Conservation (phyloP, 2,329 filamentous ascomycete species). For the Fonsecaea pedrosoi region DNA sequence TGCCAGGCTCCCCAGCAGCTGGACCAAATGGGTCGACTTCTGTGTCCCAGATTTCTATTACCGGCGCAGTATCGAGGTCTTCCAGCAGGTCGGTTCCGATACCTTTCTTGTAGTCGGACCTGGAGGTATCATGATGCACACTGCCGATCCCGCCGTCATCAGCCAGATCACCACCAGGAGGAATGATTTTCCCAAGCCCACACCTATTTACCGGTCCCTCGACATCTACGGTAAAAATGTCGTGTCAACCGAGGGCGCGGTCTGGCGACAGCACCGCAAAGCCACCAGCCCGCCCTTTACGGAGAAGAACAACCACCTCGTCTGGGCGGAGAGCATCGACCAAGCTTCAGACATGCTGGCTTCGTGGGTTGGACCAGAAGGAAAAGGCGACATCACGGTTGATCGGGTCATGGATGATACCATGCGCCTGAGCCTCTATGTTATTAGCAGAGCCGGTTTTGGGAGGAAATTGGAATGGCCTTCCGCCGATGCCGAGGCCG, state of each 20-base stretch:
- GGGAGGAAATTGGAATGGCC: slow-evolving; percentile 65
- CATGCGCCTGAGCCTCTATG: slow-evolving; percentile 66
- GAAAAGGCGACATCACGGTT: slow-evolving; percentile 57
- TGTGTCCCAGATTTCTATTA: slow-evolving; percentile 40
- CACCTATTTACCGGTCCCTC: slow-evolving; percentile 64
- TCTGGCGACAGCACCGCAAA: slow-evolving; percentile 77
- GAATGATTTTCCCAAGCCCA: slow-evolving; percentile 74
- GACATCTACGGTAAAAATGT: slow-evolving; percentile 75
- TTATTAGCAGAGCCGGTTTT: slow-evolving; percentile 75
- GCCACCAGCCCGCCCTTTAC: slow-evolving; percentile 75
- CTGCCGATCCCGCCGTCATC: slow-evolving; percentile 69
- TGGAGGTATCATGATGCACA: slow-evolving; percentile 59
- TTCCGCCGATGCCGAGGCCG: slow-evolving; percentile 57
- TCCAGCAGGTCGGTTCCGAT: slow-evolving; percentile 64
- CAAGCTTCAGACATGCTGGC: slow-evolving; percentile 69
- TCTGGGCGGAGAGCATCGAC: slow-evolving; percentile 67
- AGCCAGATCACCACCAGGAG: slow-evolving; percentile 69
- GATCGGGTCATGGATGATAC: slow-evolving; percentile 67
- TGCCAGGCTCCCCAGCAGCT: slow-evolving; percentile 49
- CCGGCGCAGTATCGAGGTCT: slow-evolving; percentile 54
- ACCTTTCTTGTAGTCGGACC: slow-evolving; percentile 70
- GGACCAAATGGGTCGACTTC: slow-evolving; percentile 55
- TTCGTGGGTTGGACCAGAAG: slow-evolving; percentile 60
- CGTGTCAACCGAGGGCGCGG: slow-evolving; percentile 70
- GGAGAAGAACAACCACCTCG: slow-evolving; percentile 73